phyloP scores from a whole-genome alignment of 768 basidiomycete species.

The Hydnum rufescens region DNA sequence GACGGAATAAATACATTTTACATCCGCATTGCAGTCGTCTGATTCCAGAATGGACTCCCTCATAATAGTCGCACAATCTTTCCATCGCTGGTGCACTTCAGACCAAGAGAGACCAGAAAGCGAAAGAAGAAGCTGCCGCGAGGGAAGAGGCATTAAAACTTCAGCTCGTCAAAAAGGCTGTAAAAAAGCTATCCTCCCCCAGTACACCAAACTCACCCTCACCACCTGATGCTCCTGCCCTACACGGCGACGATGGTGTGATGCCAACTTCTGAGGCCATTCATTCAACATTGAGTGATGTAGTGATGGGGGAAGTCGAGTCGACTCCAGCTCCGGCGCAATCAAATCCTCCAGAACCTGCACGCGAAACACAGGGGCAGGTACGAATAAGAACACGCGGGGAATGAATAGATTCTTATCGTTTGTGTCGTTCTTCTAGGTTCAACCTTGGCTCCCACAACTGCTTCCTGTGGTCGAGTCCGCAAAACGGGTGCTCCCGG shows the following conservation, averaged over 20 bases:
- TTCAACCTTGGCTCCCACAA: slow-evolving; percentile 57
- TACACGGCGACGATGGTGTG: neutral
- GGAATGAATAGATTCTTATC: neutral
- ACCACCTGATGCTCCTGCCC: neutral
- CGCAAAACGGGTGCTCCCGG: slow-evolving; percentile 49
- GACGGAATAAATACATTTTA: no score
- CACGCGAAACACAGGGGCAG: no score
- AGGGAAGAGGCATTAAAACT: slow-evolving; percentile 69
- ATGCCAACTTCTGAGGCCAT: neutral
- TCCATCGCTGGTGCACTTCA: slow-evolving; percentile 23
- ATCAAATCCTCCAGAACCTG: no score
- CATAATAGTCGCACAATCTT: neutral
- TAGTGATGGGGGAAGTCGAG: neutral
- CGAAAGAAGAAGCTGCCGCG: slow-evolving; percentile 30
- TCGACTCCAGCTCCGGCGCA: neutral
- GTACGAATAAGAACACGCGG: no score
- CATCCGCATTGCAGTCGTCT: slow-evolving; percentile 17
- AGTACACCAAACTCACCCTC: neutral
- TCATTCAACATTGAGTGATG: neutral
- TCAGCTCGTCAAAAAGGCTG: slow-evolving; percentile 55
- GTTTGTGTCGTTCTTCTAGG: slow-evolving; percentile 16
- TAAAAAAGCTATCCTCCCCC: slow-evolving; percentile 13
- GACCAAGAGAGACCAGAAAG: slow-evolving; percentile 44
- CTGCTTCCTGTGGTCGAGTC: slow-evolving; percentile 56
- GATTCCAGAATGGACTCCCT: neutral